Evolutionary conservation across 352 stramenopile species (phyloP).

Genomic region (Pythium sukuiense): DNA sequence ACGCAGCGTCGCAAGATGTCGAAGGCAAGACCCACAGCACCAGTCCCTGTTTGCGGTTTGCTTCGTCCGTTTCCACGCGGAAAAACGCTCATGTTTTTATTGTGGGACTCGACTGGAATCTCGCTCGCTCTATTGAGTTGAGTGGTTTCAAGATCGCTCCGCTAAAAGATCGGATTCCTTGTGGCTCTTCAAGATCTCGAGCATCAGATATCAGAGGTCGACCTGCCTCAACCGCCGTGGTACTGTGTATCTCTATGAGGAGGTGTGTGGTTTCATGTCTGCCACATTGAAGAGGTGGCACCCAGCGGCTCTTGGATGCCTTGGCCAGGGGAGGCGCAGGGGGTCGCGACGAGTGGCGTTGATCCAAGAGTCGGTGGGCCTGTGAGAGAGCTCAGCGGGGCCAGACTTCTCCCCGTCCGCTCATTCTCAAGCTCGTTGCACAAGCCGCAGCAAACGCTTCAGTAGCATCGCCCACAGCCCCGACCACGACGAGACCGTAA

Average conservation of each 20-base stretch:
- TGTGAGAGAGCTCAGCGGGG: neutral
- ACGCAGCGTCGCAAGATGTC: neutral
- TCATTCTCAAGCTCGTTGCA: constrained; percentile 26
- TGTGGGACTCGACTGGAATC: neutral
- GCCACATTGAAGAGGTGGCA: constrained; percentile 12
- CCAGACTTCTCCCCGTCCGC: constrained; percentile 4
- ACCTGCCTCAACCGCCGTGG: neutral
- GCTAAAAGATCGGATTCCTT: neutral
- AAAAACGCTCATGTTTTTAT: neutral
- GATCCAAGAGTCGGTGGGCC: neutral
- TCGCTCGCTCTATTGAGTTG: neutral
- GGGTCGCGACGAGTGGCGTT: constrained; percentile 8
- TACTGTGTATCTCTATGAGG: neutral
- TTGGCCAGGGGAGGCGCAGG: neutral
- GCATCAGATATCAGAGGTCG: neutral
- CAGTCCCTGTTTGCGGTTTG: neutral
- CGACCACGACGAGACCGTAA: neutral
- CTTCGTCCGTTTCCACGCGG: neutral
- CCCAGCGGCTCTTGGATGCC: constrained; percentile 9
- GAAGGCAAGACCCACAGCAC: neutral
- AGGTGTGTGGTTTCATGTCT: constrained; percentile 4
- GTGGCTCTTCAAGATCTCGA: neutral
- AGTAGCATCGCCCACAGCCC: neutral
- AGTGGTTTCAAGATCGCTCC: constrained; percentile 4
- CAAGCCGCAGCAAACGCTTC: constrained; percentile 9